These are phyloP conservation scores for Aspergillus mulundensis DNA, from an alignment of 495 filamentous ascomycete genomes.

Conservation along the genomic window DNA sequence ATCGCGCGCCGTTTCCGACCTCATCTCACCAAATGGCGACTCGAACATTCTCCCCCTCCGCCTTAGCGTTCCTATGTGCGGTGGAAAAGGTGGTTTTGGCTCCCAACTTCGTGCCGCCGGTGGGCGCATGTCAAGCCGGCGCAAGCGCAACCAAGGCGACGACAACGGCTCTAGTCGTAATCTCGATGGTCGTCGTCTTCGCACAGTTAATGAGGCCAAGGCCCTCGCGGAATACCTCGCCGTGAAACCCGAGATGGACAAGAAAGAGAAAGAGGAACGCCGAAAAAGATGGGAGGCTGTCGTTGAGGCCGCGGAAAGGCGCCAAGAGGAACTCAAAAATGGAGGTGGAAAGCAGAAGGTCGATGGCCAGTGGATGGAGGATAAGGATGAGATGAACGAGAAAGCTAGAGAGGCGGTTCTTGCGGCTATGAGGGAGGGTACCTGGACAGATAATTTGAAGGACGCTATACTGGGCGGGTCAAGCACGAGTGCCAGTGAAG, in stretches of 20 bases:
- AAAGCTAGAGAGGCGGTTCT: conserved; percentile 80
- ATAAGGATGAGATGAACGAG: conserved; percentile 80
- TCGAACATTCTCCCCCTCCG: conserved; percentile 78
- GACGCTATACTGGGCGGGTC: conserved; percentile 40
- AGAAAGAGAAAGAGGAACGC: conserved; percentile 80
- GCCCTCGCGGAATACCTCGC: conserved; percentile 91
- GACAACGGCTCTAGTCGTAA: conserved; percentile 86
- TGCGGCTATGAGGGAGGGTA: conserved; percentile 64
- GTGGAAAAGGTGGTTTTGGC: conserved; percentile 96
- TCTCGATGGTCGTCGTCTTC: conserved; percentile 82
- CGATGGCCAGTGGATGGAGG: conserved; percentile 90
- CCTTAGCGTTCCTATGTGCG: conserved; percentile 67
- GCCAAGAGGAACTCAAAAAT: conserved; percentile 70
- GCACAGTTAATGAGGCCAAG: conserved; percentile 93
- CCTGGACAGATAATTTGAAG: conserved; percentile 47
- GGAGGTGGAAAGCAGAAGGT: conserved; percentile 65
- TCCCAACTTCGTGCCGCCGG: conserved; percentile 95
- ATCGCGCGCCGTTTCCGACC: conserved; percentile 28
- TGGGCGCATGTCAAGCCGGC: conserved; percentile 92
- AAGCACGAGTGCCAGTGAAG: conserved; percentile 51
- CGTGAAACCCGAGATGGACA: conserved; percentile 94
- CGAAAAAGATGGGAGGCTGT: conserved; percentile 78
- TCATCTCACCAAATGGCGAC: conserved; percentile 23
- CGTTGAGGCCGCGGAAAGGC: conserved; percentile 74
- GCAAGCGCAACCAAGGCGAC: conserved; percentile 80